These are phyloP conservation scores for Candida freyschussii DNA, from an alignment of 1,139 yeast species.

Conservation along the genomic window DNA sequence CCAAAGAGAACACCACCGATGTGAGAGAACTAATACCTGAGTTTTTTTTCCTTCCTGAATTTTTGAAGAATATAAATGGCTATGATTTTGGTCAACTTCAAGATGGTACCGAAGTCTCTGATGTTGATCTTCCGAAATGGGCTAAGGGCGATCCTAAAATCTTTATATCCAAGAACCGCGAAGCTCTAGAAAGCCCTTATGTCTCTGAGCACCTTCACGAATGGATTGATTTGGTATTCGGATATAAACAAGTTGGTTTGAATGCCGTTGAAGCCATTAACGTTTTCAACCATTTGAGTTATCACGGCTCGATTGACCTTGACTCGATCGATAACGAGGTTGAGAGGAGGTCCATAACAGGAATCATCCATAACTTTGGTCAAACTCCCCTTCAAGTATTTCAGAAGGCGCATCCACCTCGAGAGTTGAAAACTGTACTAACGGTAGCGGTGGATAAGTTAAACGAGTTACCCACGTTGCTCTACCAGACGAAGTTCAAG, in stretches of 20 bases:
- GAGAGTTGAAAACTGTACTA: slow-evolving; percentile 28
- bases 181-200: slow-evolving; percentile 76
- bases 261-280: slow-evolving; percentile 62
- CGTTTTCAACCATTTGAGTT: slow-evolving; percentile 77
- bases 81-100: slow-evolving; percentile 69
- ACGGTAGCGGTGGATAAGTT: slow-evolving; percentile 9
- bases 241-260: slow-evolving; percentile 67
- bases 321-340: slow-evolving; percentile 67
- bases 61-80: slow-evolving; percentile 55
- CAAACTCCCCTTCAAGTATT: slow-evolving; percentile 79
- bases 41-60: slow-evolving; percentile 75
- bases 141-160: slow-evolving; percentile 68
- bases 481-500: slow-evolving; percentile 25
- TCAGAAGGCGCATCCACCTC: slow-evolving; percentile 54
- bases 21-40: slow-evolving; percentile 85
- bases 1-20: slow-evolving; percentile 75
- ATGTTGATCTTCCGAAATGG: slow-evolving; percentile 79
- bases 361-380: slow-evolving; percentile 85
- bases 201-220: slow-evolving; percentile 69
- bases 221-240: slow-evolving; percentile 85
- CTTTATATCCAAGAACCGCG: slow-evolving; percentile 68
- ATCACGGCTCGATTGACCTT: slow-evolving; percentile 74
- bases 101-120: slow-evolving; percentile 50
- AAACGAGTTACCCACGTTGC: slow-evolving; percentile 19
- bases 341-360: slow-evolving; percentile 71